These are phyloP conservation scores for Metarhizium brunneum DNA, from an alignment of 2,329 filamentous ascomycete genomes.

Conservation along the genomic window DNA sequence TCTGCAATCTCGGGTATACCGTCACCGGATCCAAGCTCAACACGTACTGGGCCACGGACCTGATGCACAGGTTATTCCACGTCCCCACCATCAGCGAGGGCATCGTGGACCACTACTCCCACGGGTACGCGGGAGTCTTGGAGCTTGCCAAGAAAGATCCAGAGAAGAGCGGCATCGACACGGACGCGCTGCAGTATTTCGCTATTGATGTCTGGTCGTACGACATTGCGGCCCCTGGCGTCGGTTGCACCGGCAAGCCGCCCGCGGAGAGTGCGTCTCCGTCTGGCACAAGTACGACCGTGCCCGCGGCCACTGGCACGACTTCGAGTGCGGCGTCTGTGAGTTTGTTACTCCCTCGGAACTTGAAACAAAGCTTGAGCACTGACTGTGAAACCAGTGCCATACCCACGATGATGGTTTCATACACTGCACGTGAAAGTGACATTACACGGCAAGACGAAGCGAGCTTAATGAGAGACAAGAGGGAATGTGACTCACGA, in stretches of 20 bases:
- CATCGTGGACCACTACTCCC: slow-evolving; percentile 52
- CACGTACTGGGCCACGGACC: slow-evolving; percentile 56
- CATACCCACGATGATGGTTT: too few species aligned
- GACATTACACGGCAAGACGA: too few species aligned
- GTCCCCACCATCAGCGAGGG: slow-evolving; percentile 50
- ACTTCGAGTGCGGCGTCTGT: not conserved
- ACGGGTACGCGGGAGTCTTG: slow-evolving; percentile 45
- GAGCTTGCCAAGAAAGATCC: slow-evolving; percentile 39
- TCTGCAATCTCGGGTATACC: slow-evolving; percentile 56
- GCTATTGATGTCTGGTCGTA: slow-evolving; percentile 58
- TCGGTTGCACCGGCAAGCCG: slow-evolving; percentile 11
- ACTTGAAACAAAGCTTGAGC: not conserved
- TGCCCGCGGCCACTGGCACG: not conserved
- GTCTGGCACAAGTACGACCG: not conserved
- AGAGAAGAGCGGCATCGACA: slow-evolving; percentile 43
- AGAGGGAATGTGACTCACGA: too few species aligned
- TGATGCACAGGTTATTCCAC: slow-evolving; percentile 59
- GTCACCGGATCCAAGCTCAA: slow-evolving; percentile 47
- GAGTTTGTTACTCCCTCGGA: not conserved
- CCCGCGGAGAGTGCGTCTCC: not conserved
- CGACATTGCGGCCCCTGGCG: slow-evolving; percentile 53
- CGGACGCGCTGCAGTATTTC: slow-evolving; percentile 57
- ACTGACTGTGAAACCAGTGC: too few species aligned
- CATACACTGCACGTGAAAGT: too few species aligned
- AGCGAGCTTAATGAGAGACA: too few species aligned